Evolutionary conservation across 2,329 filamentous ascomycete genomes (phyloP), one percentile per base, ranked within the genome.

Genomic region (Trichoderma arundinaceum): DNA sequence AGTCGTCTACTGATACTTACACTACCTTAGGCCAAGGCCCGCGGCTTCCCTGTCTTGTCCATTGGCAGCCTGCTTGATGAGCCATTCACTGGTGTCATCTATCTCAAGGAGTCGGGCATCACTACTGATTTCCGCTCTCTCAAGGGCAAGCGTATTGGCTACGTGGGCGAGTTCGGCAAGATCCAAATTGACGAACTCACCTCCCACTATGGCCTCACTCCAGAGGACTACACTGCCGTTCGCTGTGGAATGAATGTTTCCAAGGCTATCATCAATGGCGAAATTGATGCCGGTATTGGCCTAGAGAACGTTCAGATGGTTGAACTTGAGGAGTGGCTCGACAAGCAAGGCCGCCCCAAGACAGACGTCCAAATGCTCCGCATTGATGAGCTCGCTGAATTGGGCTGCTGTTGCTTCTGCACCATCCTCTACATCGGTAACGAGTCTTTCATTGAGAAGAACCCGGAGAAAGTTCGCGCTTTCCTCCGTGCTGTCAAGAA

Each of bases 261-360:
- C 76, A 89, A 90, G 75, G 90, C 90, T 71, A 91, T 92, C 77
- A 91, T 90, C 76, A 82, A 84, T 66, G 89, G 90, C 70, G 83
- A 84, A 44, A 91, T 92, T 70, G 88, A 92, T 74, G 90, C 90
- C 17, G 90, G 90, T 41, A 84, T 92, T 72, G 90, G 90, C 17
- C 86, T 93, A 5, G 90, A 92, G 77, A 93, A 93, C 73, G 90
- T 92, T 7, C 90, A 93, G 77, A 92, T 92, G 90, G 90, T 92
- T 49, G 90, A 92, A 77, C 83, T 93, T 1, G 90, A 90, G 76
- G 89, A 92, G 74, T 92, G 90, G 90, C 87, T 92, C 19, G 82
- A 82, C 0, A 68, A 74, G 0, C 88, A 91, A 74, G 83, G 83
- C 70, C 88, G 89, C 1, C 83, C 86, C 66, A 85, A 84, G 74